Evolutionary conservation across 176 grass and related monocot species (phyloP), one percentile per base, ranked within the genome.

Genomic region (Aechmea fasciata): DNA sequence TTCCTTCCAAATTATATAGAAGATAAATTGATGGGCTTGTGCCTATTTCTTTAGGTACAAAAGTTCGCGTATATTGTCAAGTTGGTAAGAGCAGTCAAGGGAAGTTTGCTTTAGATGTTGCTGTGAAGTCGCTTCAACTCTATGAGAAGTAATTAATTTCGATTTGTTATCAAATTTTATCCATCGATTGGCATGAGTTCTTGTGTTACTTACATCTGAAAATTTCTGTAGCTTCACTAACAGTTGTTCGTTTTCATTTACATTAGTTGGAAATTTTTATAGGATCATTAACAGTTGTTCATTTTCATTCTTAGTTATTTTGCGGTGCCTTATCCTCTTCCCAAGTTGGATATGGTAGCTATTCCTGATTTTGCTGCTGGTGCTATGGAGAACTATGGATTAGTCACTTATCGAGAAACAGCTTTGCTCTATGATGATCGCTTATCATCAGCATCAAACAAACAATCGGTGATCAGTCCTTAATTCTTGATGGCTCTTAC

Each of bases 371-470:
- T 97, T 83, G 81, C 89, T 68, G 48, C 79, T 53, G 84, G 93
- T 66, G 93, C 93, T 49, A 97, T 97, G 89, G 93, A 97, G 70
- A 97, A 97, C 83, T 97, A 81, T 33, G 93, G 93, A 70, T 74
- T 97, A 66, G 84, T 97, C 49, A 90, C 86, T 69, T 97, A 77
- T 62, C 83, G 89, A 1, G 89, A 90, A 81, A 67, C 62, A 52
- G 47, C 71, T 67, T 87, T 97, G 85, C 76, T 97, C 81, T 97
- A 83, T 81, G 93, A 92, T 79, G 83, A 85, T 49, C 50, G 47
- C 18, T 75, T 79, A 47, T 92, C 93, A 10, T 68, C 86, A 52
- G 76, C 80, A 47, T 87, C 71, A 13, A 51, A 11, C 79, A 97
- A 85, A 82, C 86, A 90, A 72, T 63, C 7, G 14, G 89, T 91